Evolutionary conservation across 2,329 filamentous ascomycete genomes (phyloP).

Genomic region (Paramyrothecium roridum): DNA sequence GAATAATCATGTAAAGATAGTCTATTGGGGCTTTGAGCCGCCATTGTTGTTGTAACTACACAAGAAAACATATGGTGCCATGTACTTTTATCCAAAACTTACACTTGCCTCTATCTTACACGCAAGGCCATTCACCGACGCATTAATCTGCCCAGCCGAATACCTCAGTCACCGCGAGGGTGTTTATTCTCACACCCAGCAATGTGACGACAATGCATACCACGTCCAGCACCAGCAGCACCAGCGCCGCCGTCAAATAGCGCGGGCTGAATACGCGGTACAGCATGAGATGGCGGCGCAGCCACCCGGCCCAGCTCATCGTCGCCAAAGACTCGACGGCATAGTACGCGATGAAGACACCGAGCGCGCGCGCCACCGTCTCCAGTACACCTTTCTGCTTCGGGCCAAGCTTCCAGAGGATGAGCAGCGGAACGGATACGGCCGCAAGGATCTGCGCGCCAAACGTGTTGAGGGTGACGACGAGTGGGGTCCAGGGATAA

Average conservation of each 20-base stretch:
- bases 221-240: conserved; percentile 74
- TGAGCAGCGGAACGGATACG: conserved; percentile 73
- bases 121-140: background rate
- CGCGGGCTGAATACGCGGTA: conserved; percentile 90
- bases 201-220: conserved; percentile 70
- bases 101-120: conserved; percentile 7
- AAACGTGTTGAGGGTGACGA: conserved; percentile 83
- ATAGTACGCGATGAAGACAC: conserved; percentile 77
- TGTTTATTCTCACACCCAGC: conserved; percentile 71
- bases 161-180: conserved; percentile 75
- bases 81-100: conserved; percentile 2
- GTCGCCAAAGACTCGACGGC: conserved; percentile 81
- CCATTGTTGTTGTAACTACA: background rate
- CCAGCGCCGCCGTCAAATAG: conserved; percentile 77
- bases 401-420: conserved; percentile 85
- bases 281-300: conserved; percentile 92
- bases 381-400: conserved; percentile 68
- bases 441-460: conserved; percentile 83
- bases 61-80: background rate
- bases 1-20: background rate
- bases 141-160: conserved; percentile 72
- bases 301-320: conserved; percentile 83
- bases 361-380: conserved; percentile 66
- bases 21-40: background rate
- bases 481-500: conserved; percentile 85